phyloP scores from a whole-genome alignment of 2,329 filamentous ascomycete species.

The Ophiocordyceps camponoti-leonardi region DNA sequence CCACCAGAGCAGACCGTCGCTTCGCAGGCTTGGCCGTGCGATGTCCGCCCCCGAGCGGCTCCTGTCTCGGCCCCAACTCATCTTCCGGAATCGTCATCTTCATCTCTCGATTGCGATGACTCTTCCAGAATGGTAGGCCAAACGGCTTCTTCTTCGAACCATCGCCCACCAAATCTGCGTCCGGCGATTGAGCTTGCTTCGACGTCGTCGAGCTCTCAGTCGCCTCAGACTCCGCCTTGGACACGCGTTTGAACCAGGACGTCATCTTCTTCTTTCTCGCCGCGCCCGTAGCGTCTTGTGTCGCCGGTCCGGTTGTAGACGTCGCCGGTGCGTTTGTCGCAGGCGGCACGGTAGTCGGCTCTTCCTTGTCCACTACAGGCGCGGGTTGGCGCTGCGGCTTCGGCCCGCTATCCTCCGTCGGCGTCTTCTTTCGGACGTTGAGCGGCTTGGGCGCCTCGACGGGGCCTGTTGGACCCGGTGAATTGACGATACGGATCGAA shows the following conservation, averaged over 20 bases:
- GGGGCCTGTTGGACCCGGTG: constrained; percentile 20
- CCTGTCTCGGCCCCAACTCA: neutral
- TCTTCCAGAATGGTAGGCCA: constrained; percentile 38
- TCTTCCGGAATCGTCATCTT: constrained; percentile 23
- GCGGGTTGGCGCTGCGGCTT: constrained; percentile 6
- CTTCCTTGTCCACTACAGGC: constrained; percentile 1
- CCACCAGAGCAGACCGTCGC: constrained; percentile 13
- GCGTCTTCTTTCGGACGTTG: constrained; percentile 22
- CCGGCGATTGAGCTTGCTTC: constrained; percentile 4
- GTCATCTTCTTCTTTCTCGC: constrained; percentile 24
- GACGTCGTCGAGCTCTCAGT: constrained; percentile 1
- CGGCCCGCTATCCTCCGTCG: constrained; percentile 7
- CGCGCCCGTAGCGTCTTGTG: constrained; percentile 1
- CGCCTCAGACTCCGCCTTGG: constrained; percentile 15
- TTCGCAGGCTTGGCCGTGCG: neutral
- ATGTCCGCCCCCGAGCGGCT: neutral
- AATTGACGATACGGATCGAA: constrained; percentile 38
- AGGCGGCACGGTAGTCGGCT: constrained; percentile 5
- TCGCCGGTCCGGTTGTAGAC: no score
- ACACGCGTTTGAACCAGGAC: constrained; percentile 33
- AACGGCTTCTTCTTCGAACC: constrained; percentile 33
- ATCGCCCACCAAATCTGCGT: constrained; percentile 8
- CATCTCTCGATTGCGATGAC: constrained; percentile 22
- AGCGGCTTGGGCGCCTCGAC: constrained; percentile 19
- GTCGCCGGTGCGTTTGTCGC: constrained; percentile 2